Base-by-base conservation (phyloP, 257 asterid genomes). In the Henckelia pumila region DNA sequence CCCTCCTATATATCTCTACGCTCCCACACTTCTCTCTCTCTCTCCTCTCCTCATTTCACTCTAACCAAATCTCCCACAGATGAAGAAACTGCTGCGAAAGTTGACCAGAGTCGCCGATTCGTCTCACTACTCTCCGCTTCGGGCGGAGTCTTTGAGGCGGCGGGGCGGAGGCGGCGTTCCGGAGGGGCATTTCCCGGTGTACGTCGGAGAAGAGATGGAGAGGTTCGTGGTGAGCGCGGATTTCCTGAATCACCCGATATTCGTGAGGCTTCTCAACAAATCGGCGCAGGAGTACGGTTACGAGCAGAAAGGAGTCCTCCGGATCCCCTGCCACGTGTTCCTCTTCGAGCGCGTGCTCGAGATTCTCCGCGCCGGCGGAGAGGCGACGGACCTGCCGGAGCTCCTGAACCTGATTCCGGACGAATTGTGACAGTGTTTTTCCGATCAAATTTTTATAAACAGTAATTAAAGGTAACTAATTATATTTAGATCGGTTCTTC, bases 61-160 rank as follows among this genome's bases (percentile, higher is more conserved):
- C 17, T 57, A 28, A 19, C 49, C 35, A 40, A 19, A 40, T 11
- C 23, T 64, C 49, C 44, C 72, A 4, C 2, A 7, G 10, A 70
- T 61, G 69, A 71, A 71, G 63, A 63, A 59, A 26, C 69, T 70
- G 61, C 63, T 70, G 16, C 62, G 69, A 28, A 70, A 55, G 10
- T 1, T 70, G 8, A 61, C 75, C 44, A 70, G n/a, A 14, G 69
- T 70, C 14, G 67, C 76, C 17, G 87, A 82, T 66, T 82, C 87
- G 5, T 77, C 83, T 3, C 72, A 82, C 29, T 79, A 77, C 72
- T 60, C 66, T 26, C 37, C 75, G 32, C 33, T 82, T n/a, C 32
- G 71, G 1, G 35, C 64, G 10, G 79, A 56, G n/a, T 72, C 86
- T 2, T 70, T 75, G 69, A 68, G 84, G 71, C 8, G 28, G 73